Base-by-base conservation (phyloP, 345 rosid species). In the Barbarea vulgaris region DNA sequence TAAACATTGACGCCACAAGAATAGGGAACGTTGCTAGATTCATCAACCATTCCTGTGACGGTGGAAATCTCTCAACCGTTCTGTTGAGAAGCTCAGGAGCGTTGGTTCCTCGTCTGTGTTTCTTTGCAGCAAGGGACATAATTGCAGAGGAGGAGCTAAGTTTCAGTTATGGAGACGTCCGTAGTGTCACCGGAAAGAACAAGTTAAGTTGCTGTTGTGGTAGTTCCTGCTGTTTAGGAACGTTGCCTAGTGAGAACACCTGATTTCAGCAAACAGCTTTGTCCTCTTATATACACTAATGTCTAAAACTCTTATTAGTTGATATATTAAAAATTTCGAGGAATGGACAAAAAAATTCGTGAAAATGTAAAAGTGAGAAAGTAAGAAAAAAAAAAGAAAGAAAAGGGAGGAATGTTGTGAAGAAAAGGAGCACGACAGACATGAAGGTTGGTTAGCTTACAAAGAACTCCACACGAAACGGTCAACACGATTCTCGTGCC, bases 1-100 rank as follows among this genome's bases (percentile, higher is more conserved):
- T 94, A 47, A 94, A 94, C 81, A 85, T 91, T 0, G 95, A 91
- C 64, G 96, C 96, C 75, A 94, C 98, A 3, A 77, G 82, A 48
- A 79, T 84, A 0, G 98, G 97, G 42, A 93, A 93, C 25, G 76
- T 89, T 19, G 91, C 91, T 13, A 82, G 96, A 60, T 90, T 91
- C 81, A 83, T 93, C 17, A 93, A 91, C 85, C 98, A 89, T 82
- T 94, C 97, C 44, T 94, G 97, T 64, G 97, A 90, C 19, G 95
- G 97, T 0, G 96, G 95, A 30, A 90, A 91, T 70, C 84, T 94
- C 41, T 84, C 82, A 3, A 84, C 95, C 0, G 72, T 77, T 11
- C 78, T 91, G 4, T 76, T 88, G 75, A 90, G 97, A 77, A 84
- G 81, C 79, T 39, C 89, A 7, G 96, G 96, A 21, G 79, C 81